Evolutionary conservation across 169 alveolate genomes (phyloP).

Genomic region (Babesia bigemina): DNA sequence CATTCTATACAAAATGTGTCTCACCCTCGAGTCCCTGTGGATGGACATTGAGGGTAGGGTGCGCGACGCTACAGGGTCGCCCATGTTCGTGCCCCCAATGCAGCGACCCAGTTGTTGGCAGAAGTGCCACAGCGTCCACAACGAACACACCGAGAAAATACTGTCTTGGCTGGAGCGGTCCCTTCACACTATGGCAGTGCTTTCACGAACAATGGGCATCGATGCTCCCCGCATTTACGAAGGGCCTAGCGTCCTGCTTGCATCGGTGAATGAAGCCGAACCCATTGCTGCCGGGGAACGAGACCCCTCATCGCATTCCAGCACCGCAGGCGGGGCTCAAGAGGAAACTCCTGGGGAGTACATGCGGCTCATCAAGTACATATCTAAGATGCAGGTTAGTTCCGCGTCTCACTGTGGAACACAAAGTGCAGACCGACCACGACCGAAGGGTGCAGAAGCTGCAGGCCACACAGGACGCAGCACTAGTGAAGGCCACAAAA

Average conservation of each 20-base stretch:
- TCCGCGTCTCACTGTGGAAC: background rate
- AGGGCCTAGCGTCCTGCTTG: slow-evolving; percentile 35
- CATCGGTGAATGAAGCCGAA: slow-evolving; percentile 29
- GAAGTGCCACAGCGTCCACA: slow-evolving; percentile 34
- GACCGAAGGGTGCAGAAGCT: slow-evolving; percentile 52
- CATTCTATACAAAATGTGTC: slow-evolving; percentile 21
- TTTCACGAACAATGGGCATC: slow-evolving; percentile 20
- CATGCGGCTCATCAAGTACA: slow-evolving; percentile 35
- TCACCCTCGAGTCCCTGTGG: slow-evolving; percentile 22
- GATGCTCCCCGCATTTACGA: slow-evolving; percentile 1
- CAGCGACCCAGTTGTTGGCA: slow-evolving; percentile 53
- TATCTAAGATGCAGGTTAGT: slow-evolving; percentile 47
- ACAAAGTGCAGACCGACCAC: slow-evolving; percentile 27
- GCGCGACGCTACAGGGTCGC: slow-evolving; percentile 17
- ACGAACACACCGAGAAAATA: slow-evolving; percentile 43
- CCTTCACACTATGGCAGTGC: slow-evolving; percentile 32
- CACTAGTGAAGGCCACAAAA: slow-evolving; percentile 35
- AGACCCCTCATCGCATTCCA: background rate
- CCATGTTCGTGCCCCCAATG: slow-evolving; percentile 28
- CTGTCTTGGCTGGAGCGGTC: slow-evolving; percentile 58
- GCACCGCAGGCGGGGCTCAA: background rate
- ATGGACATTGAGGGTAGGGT: slow-evolving; percentile 20
- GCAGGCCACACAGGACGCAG: slow-evolving; percentile 32
- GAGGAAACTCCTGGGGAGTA: slow-evolving; percentile 46
- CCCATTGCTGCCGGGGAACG: background rate